phyloP scores from a whole-genome alignment of 257 asterid species.

The Orobanche coerulescens region DNA sequence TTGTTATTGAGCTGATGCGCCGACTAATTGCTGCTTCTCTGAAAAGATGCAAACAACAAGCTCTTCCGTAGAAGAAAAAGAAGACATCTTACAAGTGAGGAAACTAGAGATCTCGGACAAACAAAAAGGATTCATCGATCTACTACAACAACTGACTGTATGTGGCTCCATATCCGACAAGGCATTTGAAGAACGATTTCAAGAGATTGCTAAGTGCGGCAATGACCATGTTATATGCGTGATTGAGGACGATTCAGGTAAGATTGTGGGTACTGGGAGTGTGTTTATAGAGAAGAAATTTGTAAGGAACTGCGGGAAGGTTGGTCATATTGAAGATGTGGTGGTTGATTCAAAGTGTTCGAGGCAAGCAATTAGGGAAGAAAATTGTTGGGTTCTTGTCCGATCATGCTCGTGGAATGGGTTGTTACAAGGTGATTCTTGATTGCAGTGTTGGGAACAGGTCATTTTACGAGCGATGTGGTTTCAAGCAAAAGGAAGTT shows the following conservation, averaged over 20 bases:
- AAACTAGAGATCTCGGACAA: conserved; percentile 60
- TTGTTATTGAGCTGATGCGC: too few species aligned
- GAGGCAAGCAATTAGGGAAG: conserved; percentile 79
- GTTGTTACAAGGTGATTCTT: conserved; percentile 84
- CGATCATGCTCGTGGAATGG: conserved; percentile 56
- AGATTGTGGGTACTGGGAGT: conserved; percentile 70
- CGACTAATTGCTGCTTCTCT: too few species aligned
- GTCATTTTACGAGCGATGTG: conserved; percentile 78
- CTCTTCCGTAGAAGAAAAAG: conserved; percentile 22
- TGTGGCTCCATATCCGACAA: conserved; percentile 48
- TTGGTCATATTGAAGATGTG: conserved; percentile 85
- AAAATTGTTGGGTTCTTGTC: conserved; percentile 52
- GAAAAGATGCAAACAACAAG: conserved; percentile 28
- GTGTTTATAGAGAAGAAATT: conserved; percentile 71
- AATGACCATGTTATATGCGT: conserved; percentile 65
- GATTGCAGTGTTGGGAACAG: conserved; percentile 60
- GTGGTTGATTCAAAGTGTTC: conserved; percentile 64
- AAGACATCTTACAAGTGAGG: conserved; percentile 36
- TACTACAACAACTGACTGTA: conserved; percentile 61
- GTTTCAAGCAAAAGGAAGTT: conserved; percentile 57
- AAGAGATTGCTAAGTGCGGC: conserved; percentile 46
- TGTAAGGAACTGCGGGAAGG: conserved; percentile 67
- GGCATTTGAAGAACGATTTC: conserved; percentile 41
- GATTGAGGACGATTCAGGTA: conserved; percentile 51
- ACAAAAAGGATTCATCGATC: conserved; percentile 55